Evolutionary conservation across 2,329 filamentous ascomycete species (phyloP).

Genomic region (Fusarium lyarnte): DNA sequence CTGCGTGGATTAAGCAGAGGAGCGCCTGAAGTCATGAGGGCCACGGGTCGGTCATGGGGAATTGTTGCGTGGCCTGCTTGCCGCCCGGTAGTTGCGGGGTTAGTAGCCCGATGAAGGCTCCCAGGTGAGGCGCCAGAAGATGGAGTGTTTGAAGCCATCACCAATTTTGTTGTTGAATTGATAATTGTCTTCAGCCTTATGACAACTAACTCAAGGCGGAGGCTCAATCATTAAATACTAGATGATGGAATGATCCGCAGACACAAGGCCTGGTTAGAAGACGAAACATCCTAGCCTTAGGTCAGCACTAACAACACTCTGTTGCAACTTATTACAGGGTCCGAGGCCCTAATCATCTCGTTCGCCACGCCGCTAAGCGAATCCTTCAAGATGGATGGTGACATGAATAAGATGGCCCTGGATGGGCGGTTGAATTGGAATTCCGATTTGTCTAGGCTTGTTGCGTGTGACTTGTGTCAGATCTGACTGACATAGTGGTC

Average conservation of each 20-base stretch:
- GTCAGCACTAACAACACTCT: constrained; percentile 17
- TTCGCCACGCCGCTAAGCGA: neutral
- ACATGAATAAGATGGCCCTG: neutral
- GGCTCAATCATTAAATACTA: neutral
- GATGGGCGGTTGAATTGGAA: neutral
- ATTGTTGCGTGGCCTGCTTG: constrained; percentile 23
- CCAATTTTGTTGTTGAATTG: neutral
- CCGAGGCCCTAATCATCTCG: neutral
- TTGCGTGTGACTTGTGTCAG: neutral
- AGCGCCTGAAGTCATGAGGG: constrained; percentile 38
- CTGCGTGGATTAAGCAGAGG: constrained; percentile 56
- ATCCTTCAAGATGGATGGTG: neutral
- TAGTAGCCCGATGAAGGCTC: neutral
- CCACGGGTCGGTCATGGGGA: constrained; percentile 30
- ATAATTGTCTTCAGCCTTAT: neutral
- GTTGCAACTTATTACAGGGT: neutral
- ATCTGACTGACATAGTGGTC: neutral
- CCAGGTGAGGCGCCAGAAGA: constrained; percentile 22
- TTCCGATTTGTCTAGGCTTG: neutral
- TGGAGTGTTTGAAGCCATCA: constrained; percentile 26
- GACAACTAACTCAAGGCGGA: neutral
- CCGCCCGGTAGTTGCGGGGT: constrained; percentile 12
- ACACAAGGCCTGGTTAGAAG: neutral
- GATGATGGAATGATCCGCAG: neutral
- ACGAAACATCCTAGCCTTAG: neutral